Evolutionary conservation across 176 grass and related monocot species (phyloP).

Genomic region (Leersia perrieri): DNA sequence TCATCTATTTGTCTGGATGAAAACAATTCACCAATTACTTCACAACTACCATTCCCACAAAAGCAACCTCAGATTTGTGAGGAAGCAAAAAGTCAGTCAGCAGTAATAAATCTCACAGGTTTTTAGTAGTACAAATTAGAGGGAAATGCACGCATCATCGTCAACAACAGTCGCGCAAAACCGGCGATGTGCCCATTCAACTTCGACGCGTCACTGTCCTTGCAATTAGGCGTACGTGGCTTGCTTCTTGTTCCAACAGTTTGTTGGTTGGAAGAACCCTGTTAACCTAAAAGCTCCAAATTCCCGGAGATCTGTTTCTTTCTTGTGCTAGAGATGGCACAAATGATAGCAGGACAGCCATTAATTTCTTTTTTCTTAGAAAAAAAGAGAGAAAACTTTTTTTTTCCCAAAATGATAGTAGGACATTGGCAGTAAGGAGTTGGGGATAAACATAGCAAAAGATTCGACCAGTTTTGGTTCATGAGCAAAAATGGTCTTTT

Average conservation of each 20-base stretch:
- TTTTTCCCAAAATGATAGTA: neutral
- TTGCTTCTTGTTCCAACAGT: neutral
- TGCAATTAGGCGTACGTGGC: neutral
- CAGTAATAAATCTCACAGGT: neutral
- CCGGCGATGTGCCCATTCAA: neutral
- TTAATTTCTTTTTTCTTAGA: too few species aligned
- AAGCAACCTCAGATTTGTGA: neutral
- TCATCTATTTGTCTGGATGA: too few species aligned
- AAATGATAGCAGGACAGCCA: neutral
- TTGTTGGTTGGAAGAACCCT: neutral
- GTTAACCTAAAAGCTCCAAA: neutral
- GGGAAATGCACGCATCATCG: neutral
- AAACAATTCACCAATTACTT: neutral
- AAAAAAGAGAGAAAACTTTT: too few species aligned
- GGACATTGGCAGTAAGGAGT: neutral
- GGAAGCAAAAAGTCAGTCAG: neutral
- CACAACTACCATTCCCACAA: neutral
- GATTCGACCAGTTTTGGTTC: constrained; percentile 8
- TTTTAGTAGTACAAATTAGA: neutral
- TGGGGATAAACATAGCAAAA: constrained; percentile 7
- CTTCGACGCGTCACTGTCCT: neutral
- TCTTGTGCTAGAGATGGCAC: neutral
- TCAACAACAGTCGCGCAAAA: neutral
- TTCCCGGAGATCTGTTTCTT: constrained; percentile 1
- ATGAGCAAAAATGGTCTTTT: neutral